A percentile compares a stretch with the other conserved stretches of the same genome.
Evolutionary conservation across 2,329 filamentous ascomycete species (phyloP).

Genomic region (Macrophomina phaseolina): DNA sequence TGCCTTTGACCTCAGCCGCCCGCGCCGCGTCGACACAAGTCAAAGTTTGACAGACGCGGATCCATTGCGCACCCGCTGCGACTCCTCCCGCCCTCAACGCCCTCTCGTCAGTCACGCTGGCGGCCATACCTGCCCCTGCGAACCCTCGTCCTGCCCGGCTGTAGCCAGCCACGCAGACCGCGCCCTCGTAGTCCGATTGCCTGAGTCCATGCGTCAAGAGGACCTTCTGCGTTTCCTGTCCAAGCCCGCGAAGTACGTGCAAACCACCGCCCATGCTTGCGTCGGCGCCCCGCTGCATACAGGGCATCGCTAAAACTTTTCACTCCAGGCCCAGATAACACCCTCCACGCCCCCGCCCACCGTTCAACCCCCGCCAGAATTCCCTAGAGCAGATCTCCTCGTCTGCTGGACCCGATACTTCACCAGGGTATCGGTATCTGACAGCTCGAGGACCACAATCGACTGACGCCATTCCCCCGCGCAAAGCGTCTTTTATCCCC

Average conservation of each 20-base stretch:
- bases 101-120: conserved; percentile 40
- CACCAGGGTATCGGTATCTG: conserved; percentile 81
- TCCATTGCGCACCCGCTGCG: conserved; percentile 16
- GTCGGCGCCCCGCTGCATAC: not conserved
- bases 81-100: not conserved
- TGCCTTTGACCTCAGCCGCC: conserved; percentile 7
- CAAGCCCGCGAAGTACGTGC: conserved; percentile 88
- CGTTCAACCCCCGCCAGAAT: conserved; percentile 35
- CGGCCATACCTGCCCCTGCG: conserved; percentile 33
- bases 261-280: not conserved
- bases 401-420: conserved; percentile 87
- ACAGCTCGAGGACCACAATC: conserved; percentile 64
- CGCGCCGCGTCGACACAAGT: conserved; percentile 21
- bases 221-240: conserved; percentile 92
- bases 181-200: conserved; percentile 27
- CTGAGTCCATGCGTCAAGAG: conserved; percentile 83
- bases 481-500: conserved; percentile 80
- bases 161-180: conserved; percentile 42
- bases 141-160: conserved; percentile 42
- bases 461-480: conserved; percentile 86
- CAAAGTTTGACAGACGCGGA: conserved; percentile 27
- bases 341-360: conserved; percentile 50
- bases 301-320: conserved; percentile 8
- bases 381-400: conserved; percentile 65
- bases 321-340: conserved; percentile 71